Evolutionary conservation across 495 filamentous ascomycete species (phyloP).

Genomic region (Hypoxylon cercidicola): DNA sequence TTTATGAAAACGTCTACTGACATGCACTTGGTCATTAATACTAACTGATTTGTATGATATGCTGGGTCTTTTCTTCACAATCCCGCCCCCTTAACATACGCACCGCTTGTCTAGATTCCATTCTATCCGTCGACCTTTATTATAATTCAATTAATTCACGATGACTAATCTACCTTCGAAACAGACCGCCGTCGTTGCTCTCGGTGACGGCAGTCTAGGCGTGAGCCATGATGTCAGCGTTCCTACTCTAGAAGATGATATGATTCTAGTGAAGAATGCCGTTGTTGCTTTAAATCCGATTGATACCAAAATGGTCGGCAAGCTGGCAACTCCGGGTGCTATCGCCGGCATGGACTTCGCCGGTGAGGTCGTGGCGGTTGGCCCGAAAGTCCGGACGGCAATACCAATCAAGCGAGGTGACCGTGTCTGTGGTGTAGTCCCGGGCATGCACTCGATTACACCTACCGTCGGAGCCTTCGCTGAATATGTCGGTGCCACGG

Average conservation of each 20-base stretch:
- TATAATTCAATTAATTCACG: neutral
- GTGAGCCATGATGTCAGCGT: neutral
- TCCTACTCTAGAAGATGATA: neutral
- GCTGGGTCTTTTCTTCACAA: neutral
- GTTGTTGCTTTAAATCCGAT: neutral
- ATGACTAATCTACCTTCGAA: slow-evolving; percentile 1
- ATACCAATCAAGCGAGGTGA: slow-evolving; percentile 54
- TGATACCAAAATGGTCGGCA: slow-evolving; percentile 39
- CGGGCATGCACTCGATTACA: slow-evolving; percentile 56
- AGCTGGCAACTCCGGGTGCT: slow-evolving; percentile 24
- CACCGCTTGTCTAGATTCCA: neutral
- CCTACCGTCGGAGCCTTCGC: slow-evolving; percentile 62
- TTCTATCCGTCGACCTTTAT: neutral
- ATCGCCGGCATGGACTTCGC: slow-evolving; percentile 36
- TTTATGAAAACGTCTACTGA: neutral
- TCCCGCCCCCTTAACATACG: neutral
- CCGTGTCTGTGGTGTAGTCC: slow-evolving; percentile 48
- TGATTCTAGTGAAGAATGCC: slow-evolving; percentile 4
- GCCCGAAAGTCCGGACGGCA: neutral
- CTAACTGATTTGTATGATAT: neutral
- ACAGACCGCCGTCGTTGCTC: neutral
- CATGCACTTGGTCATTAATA: neutral
- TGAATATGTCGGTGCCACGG: slow-evolving; percentile 59
- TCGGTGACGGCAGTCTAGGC: slow-evolving; percentile 1
- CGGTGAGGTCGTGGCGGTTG: slow-evolving; percentile 26